Evolutionary conservation across 306 rosid genomes (phyloP).

Genomic region (Sechiopsis laciniata): DNA sequence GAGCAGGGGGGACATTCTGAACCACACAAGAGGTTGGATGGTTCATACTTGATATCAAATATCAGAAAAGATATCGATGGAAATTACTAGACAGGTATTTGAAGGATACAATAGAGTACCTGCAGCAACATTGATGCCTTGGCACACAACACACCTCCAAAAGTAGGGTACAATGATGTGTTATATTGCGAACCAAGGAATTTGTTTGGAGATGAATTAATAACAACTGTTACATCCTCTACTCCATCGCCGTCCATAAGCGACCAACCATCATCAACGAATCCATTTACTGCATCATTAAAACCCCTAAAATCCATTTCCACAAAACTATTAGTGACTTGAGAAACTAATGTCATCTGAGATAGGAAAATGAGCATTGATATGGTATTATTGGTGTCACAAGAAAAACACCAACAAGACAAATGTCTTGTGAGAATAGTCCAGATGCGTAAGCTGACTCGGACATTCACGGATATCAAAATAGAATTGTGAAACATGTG

Average conservation of each 20-base stretch:
- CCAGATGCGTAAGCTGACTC: too few relatives aligned
- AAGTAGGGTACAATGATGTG: constrained; percentile 52
- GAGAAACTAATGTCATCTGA: neutral
- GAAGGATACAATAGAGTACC: constrained; percentile 8
- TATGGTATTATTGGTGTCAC: neutral
- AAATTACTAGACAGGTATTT: neutral
- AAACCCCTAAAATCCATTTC: constrained; percentile 53
- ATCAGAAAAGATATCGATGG: neutral
- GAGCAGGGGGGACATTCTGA: constrained; percentile 89
- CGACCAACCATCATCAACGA: constrained; percentile 88
- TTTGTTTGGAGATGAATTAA: constrained; percentile 69
- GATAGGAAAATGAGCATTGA: neutral
- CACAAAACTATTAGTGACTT: constrained; percentile 14
- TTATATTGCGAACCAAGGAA: constrained; percentile 53
- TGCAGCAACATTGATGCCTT: constrained; percentile 96
- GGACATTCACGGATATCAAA: too few relatives aligned
- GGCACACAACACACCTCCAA: constrained; percentile 92
- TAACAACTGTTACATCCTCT: constrained; percentile 77
- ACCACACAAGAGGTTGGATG: neutral
- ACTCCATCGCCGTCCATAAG: constrained; percentile 69
- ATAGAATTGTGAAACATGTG: neutral
- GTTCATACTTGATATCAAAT: neutral
- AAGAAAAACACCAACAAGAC: neutral
- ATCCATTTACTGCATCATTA: constrained; percentile 93
- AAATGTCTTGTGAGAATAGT: too few relatives aligned